Percentiles rank a stretch among this genome's conserved stretches.
Conservation (phyloP, 192 early-diverging fungal genomes). For the Obelidium mucronatum region DNA sequence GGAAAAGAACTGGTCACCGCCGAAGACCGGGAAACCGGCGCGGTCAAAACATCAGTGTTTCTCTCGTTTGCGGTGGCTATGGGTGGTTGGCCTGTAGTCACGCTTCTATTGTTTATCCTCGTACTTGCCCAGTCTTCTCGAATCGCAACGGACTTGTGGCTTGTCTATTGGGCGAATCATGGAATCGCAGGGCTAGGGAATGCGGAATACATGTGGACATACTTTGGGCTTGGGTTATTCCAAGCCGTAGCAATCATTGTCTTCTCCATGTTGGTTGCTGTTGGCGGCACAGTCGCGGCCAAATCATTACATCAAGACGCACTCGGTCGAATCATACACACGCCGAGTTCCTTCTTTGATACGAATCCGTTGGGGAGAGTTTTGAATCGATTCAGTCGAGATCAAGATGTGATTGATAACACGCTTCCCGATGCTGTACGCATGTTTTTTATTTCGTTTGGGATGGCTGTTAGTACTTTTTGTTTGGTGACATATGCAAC, state of each 20-base stretch:
- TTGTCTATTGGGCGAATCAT: slow-evolving; percentile 41
- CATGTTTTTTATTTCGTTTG: slow-evolving; percentile 44
- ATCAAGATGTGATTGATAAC: slow-evolving; percentile 60
- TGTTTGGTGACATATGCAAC: slow-evolving; percentile 36
- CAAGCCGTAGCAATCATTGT: slow-evolving; percentile 38
- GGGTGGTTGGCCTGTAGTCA: slow-evolving; percentile 63
- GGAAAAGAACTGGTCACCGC: slow-evolving; percentile 66
- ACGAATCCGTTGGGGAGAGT: slow-evolving; percentile 79
- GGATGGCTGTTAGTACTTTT: slow-evolving; percentile 34
- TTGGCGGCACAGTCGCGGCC: slow-evolving; percentile 60
- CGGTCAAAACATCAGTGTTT: slow-evolving; percentile 41
- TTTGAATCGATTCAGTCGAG: slow-evolving; percentile 72
- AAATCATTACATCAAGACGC: slow-evolving; percentile 71
- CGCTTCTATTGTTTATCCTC: slow-evolving; percentile 21
- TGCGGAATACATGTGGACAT: slow-evolving; percentile 36
- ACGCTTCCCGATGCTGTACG: slow-evolving; percentile 52
- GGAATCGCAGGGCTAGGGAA: slow-evolving; percentile 45
- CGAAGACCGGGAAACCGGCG: slow-evolving; percentile 76
- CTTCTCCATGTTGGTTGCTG: slow-evolving; percentile 54
- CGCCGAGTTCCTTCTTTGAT: slow-evolving; percentile 82
- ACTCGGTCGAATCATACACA: slow-evolving; percentile 68
- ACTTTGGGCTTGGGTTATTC: slow-evolving; percentile 33
- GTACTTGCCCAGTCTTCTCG: slow-evolving; percentile 42
- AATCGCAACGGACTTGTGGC: slow-evolving; percentile 54
- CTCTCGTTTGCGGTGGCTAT: slow-evolving; percentile 36